Base-by-base conservation (phyloP, 108 stramenopile genomes). In the Nitzschia sp. region DNA sequence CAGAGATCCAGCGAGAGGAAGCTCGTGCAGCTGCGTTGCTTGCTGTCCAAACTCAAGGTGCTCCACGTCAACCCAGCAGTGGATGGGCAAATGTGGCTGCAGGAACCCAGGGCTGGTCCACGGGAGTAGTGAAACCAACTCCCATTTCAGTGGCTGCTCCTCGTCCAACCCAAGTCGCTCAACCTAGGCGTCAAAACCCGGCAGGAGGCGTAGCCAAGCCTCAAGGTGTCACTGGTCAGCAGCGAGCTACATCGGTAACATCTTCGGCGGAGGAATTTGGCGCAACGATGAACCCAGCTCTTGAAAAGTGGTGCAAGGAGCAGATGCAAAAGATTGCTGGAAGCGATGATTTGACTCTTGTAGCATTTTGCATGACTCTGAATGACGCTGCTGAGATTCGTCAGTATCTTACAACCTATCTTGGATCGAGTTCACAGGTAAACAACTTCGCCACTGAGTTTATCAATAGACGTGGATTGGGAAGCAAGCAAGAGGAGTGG, bases 281-380 rank as follows among this genome's bases (percentile, higher is more conserved):
- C 7, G 80, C 86, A 10, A 77, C 86, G 50, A 89, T 96, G 88
- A 77, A 85, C 61, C 87, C 92, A 8, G 78, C 83, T 10, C 69
- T 96, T 54, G 88, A 94, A 74, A 87, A 76, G 37, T 96, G 95
- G 95, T 96, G 91, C 83, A 91, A 92, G 65, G 82, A 80, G 10
- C 92, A 97, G 73, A 90, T 96, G 79, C 74, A 80, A 65, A 93
- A 92, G 72, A 81, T 96, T 38, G 93, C 81, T 52, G 93, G 95
- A 34, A 86, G 86, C 58, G 92, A 98, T 61, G 96, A 97, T 72
- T 72, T 98, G 38, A 96, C 97, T 22, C 82, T 98, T 37, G 80
- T 95, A n/a, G 78, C 87, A 15, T 98, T 96, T 69, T 96, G 95
- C 84, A 96, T 95, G 92, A 95, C 95, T 37, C 75, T 96, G 48